Evolutionary conservation across 768 basidiomycete species (phyloP).

Genomic region (Boletus reticulatus): DNA sequence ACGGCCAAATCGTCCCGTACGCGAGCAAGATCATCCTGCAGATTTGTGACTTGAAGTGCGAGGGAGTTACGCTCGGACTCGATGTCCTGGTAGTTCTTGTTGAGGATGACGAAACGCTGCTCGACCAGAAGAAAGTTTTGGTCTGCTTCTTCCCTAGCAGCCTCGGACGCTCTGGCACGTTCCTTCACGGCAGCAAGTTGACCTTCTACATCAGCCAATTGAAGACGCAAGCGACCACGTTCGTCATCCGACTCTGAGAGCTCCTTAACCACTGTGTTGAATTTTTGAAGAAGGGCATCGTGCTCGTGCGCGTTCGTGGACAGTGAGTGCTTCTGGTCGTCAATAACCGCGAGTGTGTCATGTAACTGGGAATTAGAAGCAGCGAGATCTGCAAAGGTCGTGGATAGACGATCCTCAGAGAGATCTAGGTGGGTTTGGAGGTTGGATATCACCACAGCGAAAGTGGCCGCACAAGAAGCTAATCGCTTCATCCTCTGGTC

Average conservation of each 20-base stretch:
- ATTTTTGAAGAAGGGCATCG: constrained; percentile 26
- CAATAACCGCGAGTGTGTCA: constrained; percentile 17
- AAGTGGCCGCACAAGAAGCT: constrained; percentile 33
- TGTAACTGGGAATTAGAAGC: constrained; percentile 17
- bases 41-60: constrained; percentile 58
- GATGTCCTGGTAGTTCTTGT: constrained; percentile 48
- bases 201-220: constrained; percentile 34
- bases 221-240: constrained; percentile 24
- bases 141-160: constrained; percentile 36
- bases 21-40: constrained; percentile 54
- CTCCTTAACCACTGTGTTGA: constrained; percentile 33
- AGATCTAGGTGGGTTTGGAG: constrained; percentile 31
- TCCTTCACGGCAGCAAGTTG: constrained; percentile 33
- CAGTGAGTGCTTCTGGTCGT: constrained; percentile 15
- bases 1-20: constrained; percentile 53
- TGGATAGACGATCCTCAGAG: constrained; percentile 14
- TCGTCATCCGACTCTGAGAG: constrained; percentile 35
- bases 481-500: constrained; percentile 30
- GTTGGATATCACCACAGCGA: constrained; percentile 40
- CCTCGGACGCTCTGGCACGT: constrained; percentile 32
- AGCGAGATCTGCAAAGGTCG: constrained; percentile 9
- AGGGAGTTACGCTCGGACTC: constrained; percentile 69
- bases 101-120: constrained; percentile 43
- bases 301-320: constrained; percentile 21
- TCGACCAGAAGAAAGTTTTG: constrained; percentile 30